Evolutionary conservation across 495 filamentous ascomycete species (phyloP).

Genomic region (Evernia prunastri): DNA sequence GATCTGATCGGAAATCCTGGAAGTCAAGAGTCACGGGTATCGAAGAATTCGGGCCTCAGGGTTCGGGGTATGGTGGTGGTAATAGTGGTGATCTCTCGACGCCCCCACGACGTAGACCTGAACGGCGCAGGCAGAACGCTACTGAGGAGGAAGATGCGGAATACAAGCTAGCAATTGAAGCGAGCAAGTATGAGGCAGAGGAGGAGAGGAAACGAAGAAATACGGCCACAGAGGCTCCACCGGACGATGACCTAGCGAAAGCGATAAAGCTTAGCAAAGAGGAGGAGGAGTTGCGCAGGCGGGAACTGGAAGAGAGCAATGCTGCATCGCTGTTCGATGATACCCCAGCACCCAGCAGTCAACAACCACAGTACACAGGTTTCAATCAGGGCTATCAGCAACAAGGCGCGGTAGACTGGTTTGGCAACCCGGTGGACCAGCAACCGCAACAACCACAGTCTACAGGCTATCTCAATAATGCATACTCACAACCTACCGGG

Average conservation of each 20-base stretch:
- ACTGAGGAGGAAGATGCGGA: conserved; percentile 88
- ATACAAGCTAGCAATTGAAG: conserved; percentile 88
- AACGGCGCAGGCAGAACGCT: conserved; percentile 35
- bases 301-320: conserved; percentile 86
- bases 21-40: conserved; percentile 92
- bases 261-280: conserved; percentile 95
- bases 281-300: conserved; percentile 80
- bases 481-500: conserved; percentile 68
- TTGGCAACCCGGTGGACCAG: conserved; percentile 82
- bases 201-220: conserved; percentile 71
- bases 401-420: conserved; percentile 90
- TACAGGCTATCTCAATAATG: conserved; percentile 78
- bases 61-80: conserved; percentile 32
- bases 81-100: conserved; percentile 32
- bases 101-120: conserved; percentile 37
- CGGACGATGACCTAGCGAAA: conserved; percentile 80
- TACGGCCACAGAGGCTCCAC: conserved; percentile 43
- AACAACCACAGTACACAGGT: conserved; percentile 71
- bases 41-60: conserved; percentile 62
- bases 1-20: conserved; percentile 88
- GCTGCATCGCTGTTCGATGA: conserved; percentile 84
- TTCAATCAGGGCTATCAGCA: conserved; percentile 98
- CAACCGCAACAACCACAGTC: conserved; percentile 61
- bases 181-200: conserved; percentile 91
- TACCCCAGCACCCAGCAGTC: conserved; percentile 50